Percentiles rank a stretch among this genome's conserved stretches.
These are phyloP conservation scores for Zalaria obscura DNA, from an alignment of 2,329 filamentous ascomycete genomes.

Conservation along the genomic window DNA sequence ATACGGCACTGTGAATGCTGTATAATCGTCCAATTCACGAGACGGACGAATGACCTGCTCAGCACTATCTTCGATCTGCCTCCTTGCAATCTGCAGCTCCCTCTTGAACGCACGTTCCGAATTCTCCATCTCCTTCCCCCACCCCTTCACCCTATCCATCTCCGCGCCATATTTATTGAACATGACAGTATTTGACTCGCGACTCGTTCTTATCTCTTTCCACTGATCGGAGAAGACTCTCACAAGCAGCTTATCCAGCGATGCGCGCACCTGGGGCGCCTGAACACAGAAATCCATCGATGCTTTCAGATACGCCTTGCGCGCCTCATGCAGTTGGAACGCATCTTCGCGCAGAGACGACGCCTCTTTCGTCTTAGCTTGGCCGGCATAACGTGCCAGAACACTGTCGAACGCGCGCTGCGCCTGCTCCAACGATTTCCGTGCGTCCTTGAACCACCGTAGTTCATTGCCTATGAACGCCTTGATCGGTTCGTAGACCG, in stretches of 20 bases:
- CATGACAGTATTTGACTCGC: constrained; percentile 47
- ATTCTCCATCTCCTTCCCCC: constrained; percentile 87
- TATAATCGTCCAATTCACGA: constrained; percentile 85
- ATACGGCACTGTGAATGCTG: constrained; percentile 76
- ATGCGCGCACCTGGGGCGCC: constrained; percentile 70
- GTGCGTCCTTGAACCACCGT: constrained; percentile 71
- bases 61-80: constrained; percentile 68
- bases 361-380: constrained; percentile 87
- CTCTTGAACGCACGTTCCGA: constrained; percentile 72
- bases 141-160: constrained; percentile 83
- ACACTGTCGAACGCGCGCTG: constrained; percentile 77
- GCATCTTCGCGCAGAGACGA: constrained; percentile 87
- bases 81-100: constrained; percentile 65
- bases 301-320: constrained; percentile 79
- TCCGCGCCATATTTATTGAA: constrained; percentile 60
- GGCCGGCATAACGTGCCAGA: constrained; percentile 65
- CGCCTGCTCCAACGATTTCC: constrained; percentile 58
- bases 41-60: constrained; percentile 63
- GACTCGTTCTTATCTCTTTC: constrained; percentile 64
- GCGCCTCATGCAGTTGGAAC: constrained; percentile 84
- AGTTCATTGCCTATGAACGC: constrained; percentile 67
- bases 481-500: constrained; percentile 70
- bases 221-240: constrained; percentile 75
- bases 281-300: constrained; percentile 88
- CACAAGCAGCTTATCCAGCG: constrained; percentile 76